A percentile compares a stretch with the other conserved stretches of the same genome.
phyloP scores from a whole-genome alignment of 495 filamentous ascomycete genomes.

The Talaromyces adpressus region DNA sequence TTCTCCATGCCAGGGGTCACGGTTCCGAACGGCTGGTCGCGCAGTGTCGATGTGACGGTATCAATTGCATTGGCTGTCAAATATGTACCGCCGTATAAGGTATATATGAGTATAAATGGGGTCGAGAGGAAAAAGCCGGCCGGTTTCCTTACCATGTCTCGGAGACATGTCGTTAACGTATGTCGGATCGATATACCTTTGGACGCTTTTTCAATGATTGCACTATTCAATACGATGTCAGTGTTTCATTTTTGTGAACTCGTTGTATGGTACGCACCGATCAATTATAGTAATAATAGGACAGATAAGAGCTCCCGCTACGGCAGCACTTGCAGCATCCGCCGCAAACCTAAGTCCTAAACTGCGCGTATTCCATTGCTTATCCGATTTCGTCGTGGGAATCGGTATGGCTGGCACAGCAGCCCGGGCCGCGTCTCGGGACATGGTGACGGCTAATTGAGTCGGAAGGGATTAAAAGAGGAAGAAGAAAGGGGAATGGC shows the following conservation, averaged over 20 bases:
- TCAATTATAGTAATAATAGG: slow-evolving; percentile 89
- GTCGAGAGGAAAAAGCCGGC: slow-evolving; percentile 65
- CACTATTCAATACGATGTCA: slow-evolving; percentile 40
- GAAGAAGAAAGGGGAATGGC: background rate
- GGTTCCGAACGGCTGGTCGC: slow-evolving; percentile 45
- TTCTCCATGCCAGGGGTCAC: slow-evolving; percentile 71
- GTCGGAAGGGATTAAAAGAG: background rate
- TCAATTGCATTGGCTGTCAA: slow-evolving; percentile 84
- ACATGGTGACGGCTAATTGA: slow-evolving; percentile 2
- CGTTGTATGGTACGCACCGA: slow-evolving; percentile 47
- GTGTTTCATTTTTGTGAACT: slow-evolving; percentile 7
- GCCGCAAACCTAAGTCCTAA: slow-evolving; percentile 59
- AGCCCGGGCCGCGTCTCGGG: slow-evolving; percentile 4
- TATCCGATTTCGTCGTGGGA: background rate
- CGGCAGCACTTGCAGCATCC: slow-evolving; percentile 67
- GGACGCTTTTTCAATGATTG: slow-evolving; percentile 92
- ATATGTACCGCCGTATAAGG: slow-evolving; percentile 87
- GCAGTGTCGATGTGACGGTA: slow-evolving; percentile 63
- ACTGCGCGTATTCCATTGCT: slow-evolving; percentile 71
- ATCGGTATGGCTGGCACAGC: background rate
- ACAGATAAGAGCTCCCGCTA: slow-evolving; percentile 76
- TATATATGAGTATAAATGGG: slow-evolving; percentile 81
- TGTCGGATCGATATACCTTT: slow-evolving; percentile 63
- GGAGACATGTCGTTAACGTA: slow-evolving; percentile 59
- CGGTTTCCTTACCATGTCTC: slow-evolving; percentile 59